Base-by-base conservation (phyloP, 176 grass and related monocot genomes). In the Raddia guianensis region DNA sequence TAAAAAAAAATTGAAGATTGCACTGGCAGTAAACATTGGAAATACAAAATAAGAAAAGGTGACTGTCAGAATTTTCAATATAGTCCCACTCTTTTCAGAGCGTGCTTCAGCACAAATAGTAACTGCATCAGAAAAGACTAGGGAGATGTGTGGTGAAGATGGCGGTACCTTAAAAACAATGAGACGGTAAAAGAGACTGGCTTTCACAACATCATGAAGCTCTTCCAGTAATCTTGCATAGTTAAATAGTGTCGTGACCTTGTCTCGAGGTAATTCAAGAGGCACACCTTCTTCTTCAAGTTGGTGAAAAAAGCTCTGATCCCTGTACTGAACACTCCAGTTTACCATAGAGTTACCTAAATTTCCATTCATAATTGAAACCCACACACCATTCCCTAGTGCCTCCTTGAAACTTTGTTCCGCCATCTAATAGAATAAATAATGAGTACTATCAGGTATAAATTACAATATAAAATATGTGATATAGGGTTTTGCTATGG, bases 401-500 rank as follows among this genome's bases (percentile, higher is more conserved):
- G 95, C 95, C 52, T 98, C 95, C 83, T 92, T 98, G 77, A 94
- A 98, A 85, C 90, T 94, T 83, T 94, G 90, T 83, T 94, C 92
- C 62, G 95, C 92, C 90, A 98, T 76, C 94, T 97, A 70, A 79
- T 82, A 87, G 57, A 58, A 47, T n/a, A 84, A 85, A 82, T 12
- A 68, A 58, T 13, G n/a, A 50, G 18, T 63, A 74, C 27, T n/a
- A 13, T 42, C 52, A 66, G 53, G 68, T 73, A 67, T 72, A 70
- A 42, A 81, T 75, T 19, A 76, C 43, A 76, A 34, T 70, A 40
- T 70, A 77, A n/a, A 66, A 55, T 54, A 77, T 67, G 68, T 44
- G 16, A 62, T 69, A 21, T 27, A 27, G 27, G 27, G 27, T 27
- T 27, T 27, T 27, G 27, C 27, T 27, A 27, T 27, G 27, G 27